phyloP scores from a whole-genome alignment of 177 flowering plant species.

The Telopea speciosissima region DNA sequence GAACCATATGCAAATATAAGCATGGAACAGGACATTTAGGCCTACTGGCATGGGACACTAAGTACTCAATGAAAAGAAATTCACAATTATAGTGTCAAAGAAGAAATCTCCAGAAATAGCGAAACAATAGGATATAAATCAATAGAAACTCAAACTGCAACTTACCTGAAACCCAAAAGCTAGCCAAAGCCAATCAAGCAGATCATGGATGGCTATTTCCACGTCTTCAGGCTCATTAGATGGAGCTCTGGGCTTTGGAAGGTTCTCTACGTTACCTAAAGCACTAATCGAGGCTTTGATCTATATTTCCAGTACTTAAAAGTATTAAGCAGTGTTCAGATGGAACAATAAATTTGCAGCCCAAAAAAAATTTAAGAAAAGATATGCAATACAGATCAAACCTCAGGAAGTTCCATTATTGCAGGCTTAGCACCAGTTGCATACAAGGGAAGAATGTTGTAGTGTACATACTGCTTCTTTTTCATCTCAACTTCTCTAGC shows the following conservation, averaged over 20 bases:
- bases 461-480: slow-evolving; percentile 61
- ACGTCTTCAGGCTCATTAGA: not conserved
- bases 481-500: slow-evolving; percentile 68
- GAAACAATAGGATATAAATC: no score
- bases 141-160: no score
- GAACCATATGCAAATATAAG: no score
- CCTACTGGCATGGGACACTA: no score
- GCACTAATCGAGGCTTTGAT: slow-evolving; percentile 83
- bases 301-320: slow-evolving; percentile 28
- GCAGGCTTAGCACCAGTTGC: slow-evolving; percentile 61
- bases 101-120: no score
- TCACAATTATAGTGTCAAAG: no score
- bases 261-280: slow-evolving; percentile 51
- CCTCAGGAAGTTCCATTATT: slow-evolving; percentile 97
- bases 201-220: not conserved
- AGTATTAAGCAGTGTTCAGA: not conserved
- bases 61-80: no score
- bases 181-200: not conserved
- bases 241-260: slow-evolving; percentile 42
- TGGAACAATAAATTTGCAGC: not conserved
- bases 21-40: no score
- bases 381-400: slow-evolving; percentile 18
- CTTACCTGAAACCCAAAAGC: not conserved
- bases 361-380: not conserved
- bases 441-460: slow-evolving; percentile 87